A percentile compares a stretch with the other conserved stretches of the same genome.
Conservation (phyloP, 2,329 filamentous ascomycete species). For the Colletotrichum musicola region DNA sequence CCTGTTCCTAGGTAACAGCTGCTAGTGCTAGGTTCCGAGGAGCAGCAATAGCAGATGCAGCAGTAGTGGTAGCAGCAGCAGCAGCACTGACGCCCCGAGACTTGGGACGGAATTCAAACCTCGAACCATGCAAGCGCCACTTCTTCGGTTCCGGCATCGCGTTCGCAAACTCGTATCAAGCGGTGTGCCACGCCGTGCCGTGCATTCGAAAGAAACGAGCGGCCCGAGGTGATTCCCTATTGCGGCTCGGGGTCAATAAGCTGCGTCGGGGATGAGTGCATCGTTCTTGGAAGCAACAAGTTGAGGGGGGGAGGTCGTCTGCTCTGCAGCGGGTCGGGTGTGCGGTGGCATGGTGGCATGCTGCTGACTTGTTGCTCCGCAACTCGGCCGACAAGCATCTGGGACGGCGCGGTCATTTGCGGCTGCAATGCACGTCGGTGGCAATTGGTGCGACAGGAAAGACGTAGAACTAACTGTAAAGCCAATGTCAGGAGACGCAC, state of each 20-base stretch:
- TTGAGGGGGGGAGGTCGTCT: not conserved
- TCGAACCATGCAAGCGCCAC: constrained; percentile 9
- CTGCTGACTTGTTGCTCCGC: not conserved
- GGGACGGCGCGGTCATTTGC: not conserved
- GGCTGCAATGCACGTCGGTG: constrained; percentile 10
- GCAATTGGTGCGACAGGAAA: constrained; percentile 10
- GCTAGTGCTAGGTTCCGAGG: no score
- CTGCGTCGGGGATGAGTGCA: not conserved
- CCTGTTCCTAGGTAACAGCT: no score
- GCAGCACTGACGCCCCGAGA: constrained; percentile 17
- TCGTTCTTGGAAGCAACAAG: not conserved
- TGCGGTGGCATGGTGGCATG: not conserved
- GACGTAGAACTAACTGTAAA: not conserved
- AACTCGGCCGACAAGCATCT: constrained; percentile 32
- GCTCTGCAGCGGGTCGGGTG: not conserved
- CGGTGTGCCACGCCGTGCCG: not conserved
- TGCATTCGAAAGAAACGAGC: not conserved
- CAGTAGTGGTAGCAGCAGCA: not conserved
- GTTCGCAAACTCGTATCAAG: constrained; percentile 9
- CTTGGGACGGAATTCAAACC: constrained; percentile 23
- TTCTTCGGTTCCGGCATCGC: constrained; percentile 28
- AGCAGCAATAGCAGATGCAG: not conserved
- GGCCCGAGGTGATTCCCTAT: not conserved
- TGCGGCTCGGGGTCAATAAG: constrained; percentile 12
- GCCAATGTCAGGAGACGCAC: not conserved